Evolutionary conservation across 2,329 filamentous ascomycete species (phyloP), one percentile per base, ranked within the genome.

Genomic region (Pleurostoma richardsiae): DNA sequence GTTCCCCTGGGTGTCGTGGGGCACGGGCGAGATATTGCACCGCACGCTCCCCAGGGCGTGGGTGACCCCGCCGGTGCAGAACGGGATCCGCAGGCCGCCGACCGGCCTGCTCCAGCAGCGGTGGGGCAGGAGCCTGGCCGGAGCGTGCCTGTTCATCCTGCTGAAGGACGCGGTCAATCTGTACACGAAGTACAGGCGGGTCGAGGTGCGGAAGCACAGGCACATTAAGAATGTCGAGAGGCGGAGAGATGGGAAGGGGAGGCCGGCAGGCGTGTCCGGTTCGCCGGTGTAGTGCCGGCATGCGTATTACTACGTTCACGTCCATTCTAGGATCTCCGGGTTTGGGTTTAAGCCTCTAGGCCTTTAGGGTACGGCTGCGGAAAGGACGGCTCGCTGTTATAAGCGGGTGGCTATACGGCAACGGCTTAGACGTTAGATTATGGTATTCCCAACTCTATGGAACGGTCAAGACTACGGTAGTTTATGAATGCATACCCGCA

Each of bases 61-160:
- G 83, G 82, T 85, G 7, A 68, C 70, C 0, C 66, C 68, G 6
- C 65, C 72, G 2, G 28, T 55, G 5, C 28, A 30, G 4, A 52
- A 59, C 7, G 49, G 56, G 6, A 51, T 52, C 39, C 62, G 72
- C 33, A 71, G 77, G 3, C 30, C 40, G 19, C 53, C 53, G 0
- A 79, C 80, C 0, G 85, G 87, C 0, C 72, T 97, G 29, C 65
- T 99, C 30, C 88, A 94, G 59, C 81, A 87, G 55, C 82, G 85
- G 49, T 97, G 94, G 90, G 94, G 90, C 1, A 77, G 94, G 47
- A 96, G 88, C 58, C 73, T 99, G 3, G 77, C 94, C 1, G 94
- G 94, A 2, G 94, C 94, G 0, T 94, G 89, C 61, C 68, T 95
- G 26, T 96, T 92, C 58, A 84, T 97, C 11, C 83, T 96, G 7